Percentiles rank a stretch among this genome's conserved stretches.
These are phyloP conservation scores for barley (Hordeum vulgare) DNA, from an alignment of 176 grass and related monocot genomes.

Conservation along the genomic window DNA sequence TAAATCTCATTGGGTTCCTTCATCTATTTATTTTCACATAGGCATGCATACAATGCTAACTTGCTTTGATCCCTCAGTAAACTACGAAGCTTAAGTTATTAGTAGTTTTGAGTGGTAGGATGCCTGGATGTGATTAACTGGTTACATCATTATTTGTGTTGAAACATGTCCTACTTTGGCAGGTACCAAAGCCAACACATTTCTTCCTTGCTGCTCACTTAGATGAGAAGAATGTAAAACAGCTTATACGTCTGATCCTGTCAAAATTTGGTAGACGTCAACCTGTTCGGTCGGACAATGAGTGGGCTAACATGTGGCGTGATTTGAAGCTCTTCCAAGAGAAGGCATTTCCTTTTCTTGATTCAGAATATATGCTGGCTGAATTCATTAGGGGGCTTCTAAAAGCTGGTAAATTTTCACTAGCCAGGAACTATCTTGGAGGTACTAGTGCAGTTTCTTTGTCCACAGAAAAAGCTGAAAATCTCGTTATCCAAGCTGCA, in stretches of 20 bases:
- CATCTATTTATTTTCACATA: slow-evolving; percentile 16
- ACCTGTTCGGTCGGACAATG: slow-evolving; percentile 75
- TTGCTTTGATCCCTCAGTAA: not conserved
- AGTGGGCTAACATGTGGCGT: slow-evolving; percentile 91
- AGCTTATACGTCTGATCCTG: slow-evolving; percentile 80
- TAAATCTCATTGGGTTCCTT: slow-evolving; percentile 9
- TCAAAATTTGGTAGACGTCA: slow-evolving; percentile 95
- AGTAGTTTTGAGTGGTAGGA: slow-evolving; percentile 12
- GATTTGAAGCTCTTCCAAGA: slow-evolving; percentile 90
- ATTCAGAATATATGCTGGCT: slow-evolving; percentile 84
- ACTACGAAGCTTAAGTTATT: not conserved
- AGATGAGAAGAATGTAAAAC: slow-evolving; percentile 87
- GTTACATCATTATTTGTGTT: not conserved
- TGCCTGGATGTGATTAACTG: slow-evolving; percentile 8
- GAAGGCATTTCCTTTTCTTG: slow-evolving; percentile 96
- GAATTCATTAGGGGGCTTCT: slow-evolving; percentile 95
- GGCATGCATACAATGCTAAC: not conserved
- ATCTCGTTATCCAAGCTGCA: slow-evolving; percentile 86
- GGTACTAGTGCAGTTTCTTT: slow-evolving; percentile 81
- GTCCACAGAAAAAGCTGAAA: slow-evolving; percentile 61
- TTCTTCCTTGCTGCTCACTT: slow-evolving; percentile 66
- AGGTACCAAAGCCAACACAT: slow-evolving; percentile 82
- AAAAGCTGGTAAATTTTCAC: slow-evolving; percentile 95
- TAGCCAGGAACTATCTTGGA: slow-evolving; percentile 96
- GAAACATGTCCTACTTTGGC: slow-evolving; percentile 25